phyloP scores from a whole-genome alignment of 192 early-diverging fungal species.

The Helicostylum pulchrum region DNA sequence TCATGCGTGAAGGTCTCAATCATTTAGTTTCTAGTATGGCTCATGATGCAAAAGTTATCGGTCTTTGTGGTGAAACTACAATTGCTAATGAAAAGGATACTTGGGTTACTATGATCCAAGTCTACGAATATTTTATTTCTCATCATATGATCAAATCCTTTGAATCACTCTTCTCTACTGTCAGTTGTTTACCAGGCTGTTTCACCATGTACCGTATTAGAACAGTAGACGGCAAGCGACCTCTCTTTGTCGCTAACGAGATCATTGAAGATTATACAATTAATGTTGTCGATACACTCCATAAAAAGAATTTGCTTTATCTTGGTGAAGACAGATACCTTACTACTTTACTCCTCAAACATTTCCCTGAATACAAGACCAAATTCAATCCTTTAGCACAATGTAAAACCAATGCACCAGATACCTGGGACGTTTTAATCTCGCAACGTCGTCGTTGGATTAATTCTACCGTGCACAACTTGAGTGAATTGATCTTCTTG shows the following conservation, averaged over 20 bases:
- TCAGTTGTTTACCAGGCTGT: constrained; percentile 98
- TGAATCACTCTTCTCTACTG: constrained; percentile 93
- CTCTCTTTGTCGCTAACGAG: constrained; percentile 83
- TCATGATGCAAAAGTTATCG: constrained; percentile 88
- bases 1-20: constrained; percentile 85
- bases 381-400: constrained; percentile 91
- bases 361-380: constrained; percentile 94
- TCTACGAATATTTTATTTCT: constrained; percentile 97
- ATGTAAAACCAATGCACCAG: constrained; percentile 92
- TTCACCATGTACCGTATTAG: constrained; percentile 98
- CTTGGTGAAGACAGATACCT: constrained; percentile 98
- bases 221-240: constrained; percentile 81
- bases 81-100: constrained; percentile 90
- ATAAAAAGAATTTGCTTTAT: constrained; percentile 97
- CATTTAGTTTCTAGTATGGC: constrained; percentile 86
- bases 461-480: constrained; percentile 98
- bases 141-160: constrained; percentile 96
- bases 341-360: constrained; percentile 87
- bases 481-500: constrained; percentile 89
- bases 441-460: constrained; percentile 99
- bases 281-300: constrained; percentile 94
- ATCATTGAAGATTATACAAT: constrained; percentile 92
- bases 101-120: constrained; percentile 98
- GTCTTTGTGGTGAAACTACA: constrained; percentile 92
- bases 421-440: constrained; percentile 85